Conservation (phyloP, 805 yeast genomes). For the Torulaspora gathmanii region DNA sequence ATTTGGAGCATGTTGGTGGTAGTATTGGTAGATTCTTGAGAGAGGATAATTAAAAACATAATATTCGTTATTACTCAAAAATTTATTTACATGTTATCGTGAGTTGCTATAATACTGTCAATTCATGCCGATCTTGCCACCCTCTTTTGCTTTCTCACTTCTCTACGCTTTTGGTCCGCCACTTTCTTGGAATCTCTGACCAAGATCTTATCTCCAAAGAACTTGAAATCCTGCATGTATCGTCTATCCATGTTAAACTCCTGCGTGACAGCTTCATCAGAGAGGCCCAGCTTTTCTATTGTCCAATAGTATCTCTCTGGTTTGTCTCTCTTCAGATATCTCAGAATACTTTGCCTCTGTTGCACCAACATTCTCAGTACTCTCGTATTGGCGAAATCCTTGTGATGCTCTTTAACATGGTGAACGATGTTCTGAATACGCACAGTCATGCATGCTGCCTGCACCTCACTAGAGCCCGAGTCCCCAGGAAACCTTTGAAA, state of each 20-base stretch:
- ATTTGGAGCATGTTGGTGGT: conserved; percentile 71
- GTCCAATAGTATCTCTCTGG: conserved; percentile 83
- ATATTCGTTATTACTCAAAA: conserved; percentile 5
- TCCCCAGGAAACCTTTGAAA: conserved; percentile 83
- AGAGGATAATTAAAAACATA: conserved; percentile 2
- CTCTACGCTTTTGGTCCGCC: conserved; percentile 44
- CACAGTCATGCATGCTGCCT: conserved; percentile 85
- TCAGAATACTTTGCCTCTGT: conserved; percentile 75
- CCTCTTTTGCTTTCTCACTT: conserved; percentile 44
- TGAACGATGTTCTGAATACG: conserved; percentile 71
- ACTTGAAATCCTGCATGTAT: conserved; percentile 71
- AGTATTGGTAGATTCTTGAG: conserved; percentile 65
- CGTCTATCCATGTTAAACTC: conserved; percentile 79
- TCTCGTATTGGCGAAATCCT: conserved; percentile 69
- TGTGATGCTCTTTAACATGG: conserved; percentile 63
- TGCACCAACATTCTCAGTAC: conserved; percentile 78
- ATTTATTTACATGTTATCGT: conserved; percentile 3
- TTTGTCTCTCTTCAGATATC: conserved; percentile 73
- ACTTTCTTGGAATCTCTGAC: conserved; percentile 52
- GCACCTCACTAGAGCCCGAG: conserved; percentile 93
- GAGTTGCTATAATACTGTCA: neutral
- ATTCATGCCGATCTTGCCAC: conserved; percentile 15
- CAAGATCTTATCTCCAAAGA: conserved; percentile 66
- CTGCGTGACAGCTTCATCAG: conserved; percentile 67
- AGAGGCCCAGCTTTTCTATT: conserved; percentile 79